Conservation (phyloP, 352 stramenopile species). For the Globisporangium middletonii region DNA sequence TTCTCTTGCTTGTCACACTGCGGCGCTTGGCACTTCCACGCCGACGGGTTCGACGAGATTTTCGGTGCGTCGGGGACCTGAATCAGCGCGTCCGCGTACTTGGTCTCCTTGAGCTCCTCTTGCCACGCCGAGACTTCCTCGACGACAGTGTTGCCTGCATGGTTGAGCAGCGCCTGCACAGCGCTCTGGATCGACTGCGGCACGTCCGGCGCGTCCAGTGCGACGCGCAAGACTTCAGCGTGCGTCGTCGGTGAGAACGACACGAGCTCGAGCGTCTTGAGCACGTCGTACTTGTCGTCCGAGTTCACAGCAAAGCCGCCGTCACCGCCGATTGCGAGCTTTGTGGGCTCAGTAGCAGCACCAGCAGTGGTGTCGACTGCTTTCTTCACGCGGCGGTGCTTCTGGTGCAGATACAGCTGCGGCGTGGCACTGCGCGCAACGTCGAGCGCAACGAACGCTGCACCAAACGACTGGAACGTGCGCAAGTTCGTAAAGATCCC, state of each 20-base stretch:
- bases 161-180: conserved; percentile 55
- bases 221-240: conserved; percentile 25
- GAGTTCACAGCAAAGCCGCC: conserved; percentile 88
- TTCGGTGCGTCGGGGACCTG: conserved; percentile 54
- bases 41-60: conserved; percentile 62
- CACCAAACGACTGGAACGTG: conserved; percentile 91
- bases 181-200: conserved; percentile 48
- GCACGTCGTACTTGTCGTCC: conserved; percentile 89
- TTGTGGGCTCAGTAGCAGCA: conserved; percentile 46
- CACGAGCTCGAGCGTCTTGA: conserved; percentile 77
- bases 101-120: conserved; percentile 69
- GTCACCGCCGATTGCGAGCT: conserved; percentile 94
- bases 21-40: conserved; percentile 88
- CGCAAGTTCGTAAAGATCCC: conserved; percentile 91
- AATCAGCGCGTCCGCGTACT: conserved; percentile 69
- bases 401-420: conserved; percentile 77
- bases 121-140: conserved; percentile 82
- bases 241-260: conserved; percentile 44
- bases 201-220: conserved; percentile 30
- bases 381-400: conserved; percentile 31
- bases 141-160: conserved; percentile 68
- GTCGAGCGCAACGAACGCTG: conserved; percentile 58
- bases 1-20: conserved; percentile 96
- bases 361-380: background rate
- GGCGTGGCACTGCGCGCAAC: conserved; percentile 19